These are phyloP conservation scores for Przewalskia tangutica DNA, from an alignment of 257 asterid species.

Conservation along the genomic window DNA sequence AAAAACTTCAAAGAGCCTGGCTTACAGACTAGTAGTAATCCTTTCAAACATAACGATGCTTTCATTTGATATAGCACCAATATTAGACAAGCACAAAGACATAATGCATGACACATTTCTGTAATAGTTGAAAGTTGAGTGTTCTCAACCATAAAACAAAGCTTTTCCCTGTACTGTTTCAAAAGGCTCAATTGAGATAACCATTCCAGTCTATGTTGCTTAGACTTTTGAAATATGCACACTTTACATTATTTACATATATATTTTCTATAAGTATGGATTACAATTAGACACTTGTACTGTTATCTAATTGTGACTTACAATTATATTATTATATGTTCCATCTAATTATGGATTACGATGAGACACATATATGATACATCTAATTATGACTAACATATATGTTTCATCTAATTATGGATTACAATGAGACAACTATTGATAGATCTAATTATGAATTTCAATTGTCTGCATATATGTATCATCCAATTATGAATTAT, in stretches of 20 bases:
- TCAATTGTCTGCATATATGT: too few species aligned
- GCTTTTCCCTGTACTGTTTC: not conserved
- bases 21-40: not conserved
- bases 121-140: not conserved
- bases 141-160: not conserved
- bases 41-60: not conserved
- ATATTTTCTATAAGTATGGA: too few species aligned
- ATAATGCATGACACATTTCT: not conserved
- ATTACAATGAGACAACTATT: too few species aligned
- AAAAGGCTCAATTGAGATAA: not conserved
- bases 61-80: not conserved
- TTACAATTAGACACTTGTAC: too few species aligned
- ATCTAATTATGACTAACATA: too few species aligned
- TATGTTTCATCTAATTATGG: too few species aligned
- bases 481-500: too few species aligned
- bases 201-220: not conserved
- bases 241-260: not conserved
- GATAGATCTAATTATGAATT: too few species aligned
- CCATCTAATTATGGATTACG: too few species aligned
- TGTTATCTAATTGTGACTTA: too few species aligned
- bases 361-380: too few species aligned
- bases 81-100: not conserved
- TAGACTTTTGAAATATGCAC: not conserved
- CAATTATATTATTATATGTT: too few species aligned
- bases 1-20: not conserved